Evolutionary conservation across 257 asterid genomes (phyloP).

Genomic region (Capsicum chinense): DNA sequence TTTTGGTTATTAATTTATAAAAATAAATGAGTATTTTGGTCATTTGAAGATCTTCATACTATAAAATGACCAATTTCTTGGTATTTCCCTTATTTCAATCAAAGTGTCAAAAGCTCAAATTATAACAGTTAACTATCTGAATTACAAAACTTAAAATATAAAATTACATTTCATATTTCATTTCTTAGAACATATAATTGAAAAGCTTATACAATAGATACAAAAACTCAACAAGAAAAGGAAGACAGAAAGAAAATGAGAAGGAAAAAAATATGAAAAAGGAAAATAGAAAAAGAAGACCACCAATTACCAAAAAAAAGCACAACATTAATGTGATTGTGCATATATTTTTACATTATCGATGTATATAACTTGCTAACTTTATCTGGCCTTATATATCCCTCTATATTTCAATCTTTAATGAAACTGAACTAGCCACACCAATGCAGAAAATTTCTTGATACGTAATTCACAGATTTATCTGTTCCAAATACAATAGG

Average conservation of each 20-base stretch:
- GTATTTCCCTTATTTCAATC: neutral
- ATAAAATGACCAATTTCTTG: no score
- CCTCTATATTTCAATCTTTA: neutral
- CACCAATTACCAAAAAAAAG: neutral
- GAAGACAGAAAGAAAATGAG: neutral
- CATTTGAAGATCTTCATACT: no score
- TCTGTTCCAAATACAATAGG: conserved; percentile 64
- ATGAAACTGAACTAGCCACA: conserved; percentile 11
- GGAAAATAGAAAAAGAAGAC: neutral
- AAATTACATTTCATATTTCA: neutral
- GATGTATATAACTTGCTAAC: neutral
- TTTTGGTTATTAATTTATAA: no score
- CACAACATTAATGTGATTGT: neutral
- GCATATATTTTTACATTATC: neutral
- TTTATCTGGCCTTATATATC: neutral
- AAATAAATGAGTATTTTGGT: no score
- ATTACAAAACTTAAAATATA: neutral
- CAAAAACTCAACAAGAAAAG: neutral
- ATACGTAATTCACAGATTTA: conserved; percentile 35
- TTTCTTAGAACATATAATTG: neutral
- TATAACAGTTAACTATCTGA: neutral
- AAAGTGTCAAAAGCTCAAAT: neutral
- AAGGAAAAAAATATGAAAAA: no score
- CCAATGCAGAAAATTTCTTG: conserved; percentile 32
- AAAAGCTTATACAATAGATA: neutral